Percentiles rank a stretch among this genome's conserved stretches.
These are phyloP conservation scores for Dendrobium catenatum DNA, from an alignment of 106 monocot species.

Conservation along the genomic window DNA sequence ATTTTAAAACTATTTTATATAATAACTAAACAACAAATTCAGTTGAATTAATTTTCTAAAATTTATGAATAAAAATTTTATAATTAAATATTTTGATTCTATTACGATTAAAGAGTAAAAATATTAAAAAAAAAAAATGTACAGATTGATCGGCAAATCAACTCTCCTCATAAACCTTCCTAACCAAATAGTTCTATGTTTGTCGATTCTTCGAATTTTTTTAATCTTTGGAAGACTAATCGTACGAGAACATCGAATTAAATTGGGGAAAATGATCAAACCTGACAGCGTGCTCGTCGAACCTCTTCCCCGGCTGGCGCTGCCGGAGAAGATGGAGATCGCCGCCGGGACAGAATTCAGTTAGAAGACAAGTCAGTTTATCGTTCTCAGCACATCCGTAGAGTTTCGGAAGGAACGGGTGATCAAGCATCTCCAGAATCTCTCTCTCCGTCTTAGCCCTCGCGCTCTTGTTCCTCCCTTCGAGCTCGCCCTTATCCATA, in stretches of 20 bases:
- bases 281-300: conserved; percentile 62
- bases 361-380: conserved; percentile 58
- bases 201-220: too few species aligned
- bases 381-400: conserved; percentile 58
- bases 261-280: background rate
- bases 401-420: conserved; percentile 69
- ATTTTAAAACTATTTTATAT: too few species aligned
- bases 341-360: conserved; percentile 86
- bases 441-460: conserved; percentile 63
- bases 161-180: too few species aligned
- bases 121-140: too few species aligned
- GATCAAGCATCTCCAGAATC: conserved; percentile 65
- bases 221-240: background rate
- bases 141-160: too few species aligned
- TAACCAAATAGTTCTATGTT: too few species aligned
- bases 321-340: conserved; percentile 78
- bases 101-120: too few species aligned
- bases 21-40: too few species aligned
- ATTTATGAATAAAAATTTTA: too few species aligned
- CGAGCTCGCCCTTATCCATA: conserved; percentile 78
- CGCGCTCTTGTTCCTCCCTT: conserved; percentile 59
- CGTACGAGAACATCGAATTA: background rate
- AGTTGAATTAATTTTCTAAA: too few species aligned
- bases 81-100: too few species aligned
- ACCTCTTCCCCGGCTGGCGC: conserved; percentile 50